These are phyloP conservation scores for Babesia divergens DNA, from an alignment of 169 alveolate genomes.

Conservation along the genomic window DNA sequence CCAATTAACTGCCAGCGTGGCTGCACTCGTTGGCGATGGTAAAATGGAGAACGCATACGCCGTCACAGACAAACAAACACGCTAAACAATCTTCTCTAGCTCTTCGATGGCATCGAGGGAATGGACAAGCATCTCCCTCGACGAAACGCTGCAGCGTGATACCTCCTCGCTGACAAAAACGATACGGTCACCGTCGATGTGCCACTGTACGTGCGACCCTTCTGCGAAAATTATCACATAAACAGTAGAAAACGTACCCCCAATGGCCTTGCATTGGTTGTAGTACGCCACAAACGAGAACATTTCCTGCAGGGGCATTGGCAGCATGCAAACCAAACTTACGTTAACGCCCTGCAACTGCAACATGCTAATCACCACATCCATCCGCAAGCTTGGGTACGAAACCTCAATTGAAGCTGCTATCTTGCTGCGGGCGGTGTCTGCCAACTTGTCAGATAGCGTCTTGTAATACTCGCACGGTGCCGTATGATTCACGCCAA, in stretches of 20 bases:
- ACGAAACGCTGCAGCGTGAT: slow-evolving; percentile 18
- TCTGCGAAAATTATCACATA: background rate
- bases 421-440: slow-evolving; percentile 63
- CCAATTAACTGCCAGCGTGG: no score
- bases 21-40: no score
- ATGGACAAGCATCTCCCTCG: slow-evolving; percentile 46
- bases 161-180: slow-evolving; percentile 23
- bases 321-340: background rate
- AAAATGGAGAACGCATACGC: no score
- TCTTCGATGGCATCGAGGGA: slow-evolving; percentile 32
- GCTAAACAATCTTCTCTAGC: slow-evolving; percentile 60
- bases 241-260: background rate
- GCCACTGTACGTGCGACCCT: slow-evolving; percentile 37
- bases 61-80: no score
- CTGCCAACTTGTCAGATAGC: slow-evolving; percentile 50
- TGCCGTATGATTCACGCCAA: slow-evolving; percentile 23
- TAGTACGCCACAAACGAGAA: slow-evolving; percentile 48
- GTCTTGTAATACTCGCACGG: slow-evolving; percentile 51
- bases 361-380: slow-evolving; percentile 45
- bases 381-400: slow-evolving; percentile 41
- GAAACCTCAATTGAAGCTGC: slow-evolving; percentile 72
- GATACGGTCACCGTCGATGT: slow-evolving; percentile 24
- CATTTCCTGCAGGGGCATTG: slow-evolving; percentile 9
- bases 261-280: slow-evolving; percentile 41
- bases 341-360: slow-evolving; percentile 54